phyloP scores from a whole-genome alignment of 2,329 filamentous ascomycete species.

The Daldinia sp. region DNA sequence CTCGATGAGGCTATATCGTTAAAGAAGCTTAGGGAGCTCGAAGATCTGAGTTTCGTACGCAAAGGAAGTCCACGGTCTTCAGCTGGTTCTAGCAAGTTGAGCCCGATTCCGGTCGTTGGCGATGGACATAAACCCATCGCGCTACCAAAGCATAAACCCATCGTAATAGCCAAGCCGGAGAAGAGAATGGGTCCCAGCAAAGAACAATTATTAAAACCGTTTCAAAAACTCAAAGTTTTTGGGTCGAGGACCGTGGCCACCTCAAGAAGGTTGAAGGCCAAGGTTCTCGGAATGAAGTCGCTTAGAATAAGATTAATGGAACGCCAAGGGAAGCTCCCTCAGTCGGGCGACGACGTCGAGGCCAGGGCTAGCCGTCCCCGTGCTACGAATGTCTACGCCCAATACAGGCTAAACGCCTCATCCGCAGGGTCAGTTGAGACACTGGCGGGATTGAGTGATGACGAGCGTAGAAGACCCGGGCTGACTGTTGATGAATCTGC shows the following conservation, averaged over 20 bases:
- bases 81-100: background rate
- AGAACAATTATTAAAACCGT: background rate
- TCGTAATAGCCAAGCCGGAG: too few species aligned
- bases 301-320: background rate
- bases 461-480: constrained; percentile 23
- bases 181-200: background rate
- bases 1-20: constrained; percentile 27
- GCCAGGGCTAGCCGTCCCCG: background rate
- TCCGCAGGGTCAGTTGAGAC: constrained; percentile 32
- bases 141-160: too few species aligned
- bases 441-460: constrained; percentile 21
- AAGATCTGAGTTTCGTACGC: constrained; percentile 25
- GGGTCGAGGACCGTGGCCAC: background rate
- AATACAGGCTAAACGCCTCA: background rate
- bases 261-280: constrained; percentile 6
- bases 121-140: background rate
- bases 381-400: constrained; percentile 35
- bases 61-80: constrained; percentile 10
- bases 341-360: background rate
- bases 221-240: background rate
- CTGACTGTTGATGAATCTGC: constrained; percentile 36
- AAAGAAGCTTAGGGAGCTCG: constrained; percentile 20
- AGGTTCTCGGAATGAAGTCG: background rate
- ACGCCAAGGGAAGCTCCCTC: background rate
- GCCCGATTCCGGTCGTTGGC: background rate